These are phyloP conservation scores for Coniosporium tulheliwenetii DNA, from an alignment of 2,329 filamentous ascomycete species.

Conservation along the genomic window DNA sequence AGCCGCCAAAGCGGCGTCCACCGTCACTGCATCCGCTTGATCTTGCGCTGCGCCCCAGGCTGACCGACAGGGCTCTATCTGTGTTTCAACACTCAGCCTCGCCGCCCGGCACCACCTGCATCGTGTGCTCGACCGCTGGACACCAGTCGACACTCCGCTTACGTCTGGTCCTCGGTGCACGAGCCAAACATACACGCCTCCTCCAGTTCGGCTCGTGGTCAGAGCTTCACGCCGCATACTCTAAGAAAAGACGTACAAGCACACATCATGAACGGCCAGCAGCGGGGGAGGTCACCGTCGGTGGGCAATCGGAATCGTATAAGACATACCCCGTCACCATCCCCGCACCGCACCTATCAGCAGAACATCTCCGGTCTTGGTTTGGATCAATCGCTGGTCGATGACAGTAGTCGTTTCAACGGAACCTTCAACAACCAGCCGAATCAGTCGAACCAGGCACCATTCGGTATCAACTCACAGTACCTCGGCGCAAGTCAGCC, in stretches of 20 bases:
- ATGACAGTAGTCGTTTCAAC: slow-evolving; percentile 7
- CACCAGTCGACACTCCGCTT: too few species aligned
- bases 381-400: slow-evolving; percentile 32
- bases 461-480: slow-evolving; percentile 13
- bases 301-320: slow-evolving; percentile 44
- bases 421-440: slow-evolving; percentile 8
- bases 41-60: too few species aligned
- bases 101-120: too few species aligned
- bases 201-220: not conserved
- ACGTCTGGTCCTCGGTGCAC: too few species aligned
- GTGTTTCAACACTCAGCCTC: too few species aligned
- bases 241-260: not conserved
- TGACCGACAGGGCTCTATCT: too few species aligned
- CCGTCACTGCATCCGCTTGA: too few species aligned
- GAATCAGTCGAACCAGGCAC: slow-evolving; percentile 15
- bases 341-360: slow-evolving; percentile 39
- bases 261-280: slow-evolving; percentile 36
- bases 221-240: not conserved
- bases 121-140: too few species aligned
- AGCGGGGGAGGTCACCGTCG: slow-evolving; percentile 48
- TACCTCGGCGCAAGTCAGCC: slow-evolving; percentile 34
- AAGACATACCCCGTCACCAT: slow-evolving; percentile 52
- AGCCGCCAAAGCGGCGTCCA: too few species aligned
- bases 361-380: slow-evolving; percentile 41
- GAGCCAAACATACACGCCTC: too few species aligned